Percentiles rank a stretch among this genome's conserved stretches.
Evolutionary conservation across 805 yeast genomes (phyloP).

Genomic region (Wickerhamomyces sydowiorum): DNA sequence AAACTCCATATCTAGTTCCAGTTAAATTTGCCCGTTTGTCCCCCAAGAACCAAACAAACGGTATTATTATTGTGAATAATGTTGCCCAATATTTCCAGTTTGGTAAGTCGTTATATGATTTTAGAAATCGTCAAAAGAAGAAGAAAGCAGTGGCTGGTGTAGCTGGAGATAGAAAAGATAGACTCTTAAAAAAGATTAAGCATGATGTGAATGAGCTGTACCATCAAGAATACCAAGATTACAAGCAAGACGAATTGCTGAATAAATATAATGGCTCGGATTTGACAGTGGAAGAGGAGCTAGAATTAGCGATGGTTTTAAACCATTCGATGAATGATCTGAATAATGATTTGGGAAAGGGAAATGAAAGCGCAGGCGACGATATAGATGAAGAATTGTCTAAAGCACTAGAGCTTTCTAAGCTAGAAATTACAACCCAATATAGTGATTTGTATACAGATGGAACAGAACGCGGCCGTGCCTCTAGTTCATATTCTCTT

Average conservation of each 20-base stretch:
- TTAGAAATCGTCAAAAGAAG: conserved; percentile 1
- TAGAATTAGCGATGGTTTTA: conserved; percentile 22
- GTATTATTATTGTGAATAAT: conserved; percentile 12
- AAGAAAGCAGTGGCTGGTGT: conserved; percentile 11
- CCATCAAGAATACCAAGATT: conserved; percentile 10
- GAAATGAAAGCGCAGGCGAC: conserved; percentile 3
- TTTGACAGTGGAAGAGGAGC: conserved; percentile 14
- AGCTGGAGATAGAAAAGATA: conserved; percentile 15
- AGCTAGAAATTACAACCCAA: conserved; percentile 2
- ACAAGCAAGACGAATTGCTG: conserved; percentile 9
- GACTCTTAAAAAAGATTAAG: conserved; percentile 12
- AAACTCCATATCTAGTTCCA: conserved; percentile 10
- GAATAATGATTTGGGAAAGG: background rate
- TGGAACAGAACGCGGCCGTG: too few relatives aligned
- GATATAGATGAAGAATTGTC: conserved; percentile 7
- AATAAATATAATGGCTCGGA: conserved; percentile 20
- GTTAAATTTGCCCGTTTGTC: conserved; percentile 11
- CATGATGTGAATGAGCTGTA: conserved; percentile 18
- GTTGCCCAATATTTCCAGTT: conserved; percentile 19
- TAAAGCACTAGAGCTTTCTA: conserved; percentile 7
- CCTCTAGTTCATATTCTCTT: too few relatives aligned
- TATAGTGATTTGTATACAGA: background rate
- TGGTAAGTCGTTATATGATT: conserved; percentile 11
- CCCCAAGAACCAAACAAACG: conserved; percentile 8
- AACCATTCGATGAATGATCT: conserved; percentile 15